Conservation (phyloP, 306 rosid genomes). For the Rubus parviflorus region DNA sequence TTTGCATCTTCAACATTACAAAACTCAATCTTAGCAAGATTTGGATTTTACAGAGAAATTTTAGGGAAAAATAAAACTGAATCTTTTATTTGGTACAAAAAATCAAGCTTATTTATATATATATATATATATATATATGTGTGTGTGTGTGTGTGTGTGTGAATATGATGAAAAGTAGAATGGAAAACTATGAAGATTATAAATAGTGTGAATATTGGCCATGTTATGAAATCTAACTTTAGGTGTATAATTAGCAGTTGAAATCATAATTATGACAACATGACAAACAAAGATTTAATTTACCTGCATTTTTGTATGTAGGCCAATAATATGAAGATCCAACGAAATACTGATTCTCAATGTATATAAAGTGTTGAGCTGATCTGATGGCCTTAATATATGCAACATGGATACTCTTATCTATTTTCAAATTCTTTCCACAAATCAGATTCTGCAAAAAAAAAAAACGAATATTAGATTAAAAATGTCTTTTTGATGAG, state of each 20-base stretch:
- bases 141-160: too few species aligned
- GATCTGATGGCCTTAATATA: slow-evolving; percentile 69
- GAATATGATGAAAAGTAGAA: too few species aligned
- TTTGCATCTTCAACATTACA: not conserved
- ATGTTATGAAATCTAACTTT: too few species aligned
- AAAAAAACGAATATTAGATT: not conserved
- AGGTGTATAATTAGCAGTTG: too few species aligned
- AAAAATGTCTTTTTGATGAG: not conserved
- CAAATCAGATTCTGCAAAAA: slow-evolving; percentile 58
- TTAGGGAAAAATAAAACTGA: not conserved
- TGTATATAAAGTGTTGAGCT: slow-evolving; percentile 64
- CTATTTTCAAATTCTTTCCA: slow-evolving; percentile 72
- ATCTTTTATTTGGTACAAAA: too few species aligned
- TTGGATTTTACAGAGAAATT: not conserved
- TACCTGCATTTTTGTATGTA: slow-evolving; percentile 71
- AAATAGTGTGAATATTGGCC: too few species aligned
- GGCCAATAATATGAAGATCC: slow-evolving; percentile 81
- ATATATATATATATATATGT: too few species aligned
- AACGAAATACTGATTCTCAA: slow-evolving; percentile 63
- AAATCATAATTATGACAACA: too few species aligned
- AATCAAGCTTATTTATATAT: too few species aligned
- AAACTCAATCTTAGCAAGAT: not conserved
- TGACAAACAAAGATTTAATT: not conserved
- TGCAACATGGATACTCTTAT: slow-evolving; percentile 66
- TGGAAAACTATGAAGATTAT: too few species aligned